Percentiles rank a stretch among this genome's conserved stretches.
Conservation (phyloP, 2,329 filamentous ascomycete genomes). For the Pestalotiopsis sp. region DNA sequence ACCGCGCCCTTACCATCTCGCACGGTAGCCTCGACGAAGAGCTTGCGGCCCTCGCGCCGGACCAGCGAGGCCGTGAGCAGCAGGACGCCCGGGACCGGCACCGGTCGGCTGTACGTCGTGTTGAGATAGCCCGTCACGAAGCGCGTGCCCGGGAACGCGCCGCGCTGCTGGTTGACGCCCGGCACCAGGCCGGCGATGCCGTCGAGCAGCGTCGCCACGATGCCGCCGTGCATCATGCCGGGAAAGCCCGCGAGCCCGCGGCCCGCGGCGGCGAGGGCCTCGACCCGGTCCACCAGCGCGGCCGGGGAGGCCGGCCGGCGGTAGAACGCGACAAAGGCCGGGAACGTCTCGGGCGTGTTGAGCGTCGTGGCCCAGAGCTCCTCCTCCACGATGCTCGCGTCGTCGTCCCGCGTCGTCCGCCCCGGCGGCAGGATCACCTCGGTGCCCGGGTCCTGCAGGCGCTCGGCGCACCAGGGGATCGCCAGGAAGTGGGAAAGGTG, state of each 20-base stretch:
- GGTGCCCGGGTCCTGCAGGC: neutral
- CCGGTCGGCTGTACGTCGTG: slow-evolving; percentile 13
- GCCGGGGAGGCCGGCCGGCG: neutral
- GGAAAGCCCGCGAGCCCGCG: slow-evolving; percentile 55
- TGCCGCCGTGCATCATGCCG: slow-evolving; percentile 57
- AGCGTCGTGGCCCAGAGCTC: neutral
- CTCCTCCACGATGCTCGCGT: neutral
- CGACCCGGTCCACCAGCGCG: slow-evolving; percentile 27
- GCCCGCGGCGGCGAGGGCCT: slow-evolving; percentile 44
- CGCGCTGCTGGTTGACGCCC: slow-evolving; percentile 35
- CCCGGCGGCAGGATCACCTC: neutral
- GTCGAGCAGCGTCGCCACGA: slow-evolving; percentile 59
- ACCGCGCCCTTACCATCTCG: neutral
- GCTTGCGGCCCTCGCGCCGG: neutral
- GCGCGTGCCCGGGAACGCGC: neutral
- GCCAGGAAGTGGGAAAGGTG: neutral
- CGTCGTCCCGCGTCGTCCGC: neutral
- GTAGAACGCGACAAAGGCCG: neutral
- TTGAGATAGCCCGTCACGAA: slow-evolving; percentile 20
- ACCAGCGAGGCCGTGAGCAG: neutral
- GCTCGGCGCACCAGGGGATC: slow-evolving; percentile 6
- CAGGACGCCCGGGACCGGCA: neutral
- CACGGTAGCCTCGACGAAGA: neutral
- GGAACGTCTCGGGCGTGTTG: slow-evolving; percentile 1
- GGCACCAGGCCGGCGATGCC: slow-evolving; percentile 56